Conservation (phyloP, 331 rosid genomes). For the Acacia concinna region DNA sequence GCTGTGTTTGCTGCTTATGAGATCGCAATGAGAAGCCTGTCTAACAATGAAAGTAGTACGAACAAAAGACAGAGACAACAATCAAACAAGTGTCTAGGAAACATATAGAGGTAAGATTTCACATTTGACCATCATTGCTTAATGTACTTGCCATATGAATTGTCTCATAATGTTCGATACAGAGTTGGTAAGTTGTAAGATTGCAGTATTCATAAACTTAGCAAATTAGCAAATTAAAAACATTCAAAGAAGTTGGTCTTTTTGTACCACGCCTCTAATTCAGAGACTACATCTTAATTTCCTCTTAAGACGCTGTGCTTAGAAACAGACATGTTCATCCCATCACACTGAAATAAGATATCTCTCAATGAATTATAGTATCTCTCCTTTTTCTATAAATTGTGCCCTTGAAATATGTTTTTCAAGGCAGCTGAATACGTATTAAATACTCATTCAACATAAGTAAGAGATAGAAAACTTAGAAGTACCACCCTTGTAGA, state of each 20-base stretch:
- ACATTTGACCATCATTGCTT: background rate
- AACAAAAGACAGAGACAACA: background rate
- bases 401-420: background rate
- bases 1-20: conserved; percentile 75
- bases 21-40: conserved; percentile 50
- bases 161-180: background rate
- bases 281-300: background rate
- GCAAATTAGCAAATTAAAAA: too few species aligned
- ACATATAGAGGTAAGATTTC: background rate
- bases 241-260: background rate
- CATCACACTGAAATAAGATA: background rate
- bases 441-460: background rate
- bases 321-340: background rate
- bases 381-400: background rate
- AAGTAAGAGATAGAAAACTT: background rate
- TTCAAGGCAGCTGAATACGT: background rate
- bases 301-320: background rate
- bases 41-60: conserved; percentile 36
- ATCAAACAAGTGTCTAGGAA: background rate
- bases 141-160: background rate
- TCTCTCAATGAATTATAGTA: background rate
- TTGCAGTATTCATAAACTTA: too few species aligned
- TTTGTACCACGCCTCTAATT: background rate
- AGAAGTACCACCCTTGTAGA: background rate
- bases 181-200: background rate